A percentile compares a stretch with the other conserved stretches of the same genome.
Evolutionary conservation across 2,329 filamentous ascomycete species (phyloP).

Genomic region (Colletotrichum salicis): DNA sequence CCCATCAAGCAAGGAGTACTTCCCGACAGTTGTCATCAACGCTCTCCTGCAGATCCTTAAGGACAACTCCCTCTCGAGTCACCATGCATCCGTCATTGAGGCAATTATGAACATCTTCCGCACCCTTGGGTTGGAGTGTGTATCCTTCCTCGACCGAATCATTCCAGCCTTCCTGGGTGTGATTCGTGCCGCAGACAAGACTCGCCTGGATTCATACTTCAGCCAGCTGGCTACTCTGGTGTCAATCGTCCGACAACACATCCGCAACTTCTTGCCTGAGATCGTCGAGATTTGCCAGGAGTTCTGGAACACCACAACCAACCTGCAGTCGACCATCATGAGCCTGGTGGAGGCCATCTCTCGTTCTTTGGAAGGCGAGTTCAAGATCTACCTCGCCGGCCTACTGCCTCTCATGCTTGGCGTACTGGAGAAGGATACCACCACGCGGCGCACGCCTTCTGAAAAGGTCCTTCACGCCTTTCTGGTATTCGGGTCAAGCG

Average conservation of each 20-base stretch:
- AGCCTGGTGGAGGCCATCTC: constrained; percentile 94
- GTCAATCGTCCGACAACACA: constrained; percentile 95
- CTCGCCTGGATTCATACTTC: constrained; percentile 92
- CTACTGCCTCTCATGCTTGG: constrained; percentile 94
- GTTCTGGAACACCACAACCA: constrained; percentile 85
- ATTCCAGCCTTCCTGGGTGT: constrained; percentile 93
- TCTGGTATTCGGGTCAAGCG: constrained; percentile 92
- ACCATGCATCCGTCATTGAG: constrained; percentile 94
- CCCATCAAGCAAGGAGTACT: constrained; percentile 97
- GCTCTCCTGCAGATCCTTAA: constrained; percentile 92
- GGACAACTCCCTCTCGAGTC: constrained; percentile 87
- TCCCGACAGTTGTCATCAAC: constrained; percentile 97
- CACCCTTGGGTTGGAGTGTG: constrained; percentile 94
- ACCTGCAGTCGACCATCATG: constrained; percentile 90
- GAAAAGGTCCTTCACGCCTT: constrained; percentile 95
- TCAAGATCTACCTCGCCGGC: constrained; percentile 93
- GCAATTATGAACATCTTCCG: constrained; percentile 99
- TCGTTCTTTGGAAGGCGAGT: constrained; percentile 93
- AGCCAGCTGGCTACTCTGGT: constrained; percentile 95
- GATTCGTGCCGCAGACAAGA: constrained; percentile 81
- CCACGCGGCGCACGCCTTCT: constrained; percentile 80
- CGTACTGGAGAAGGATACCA: constrained; percentile 86
- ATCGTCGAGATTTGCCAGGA: constrained; percentile 89
- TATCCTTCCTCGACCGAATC: constrained; percentile 92
- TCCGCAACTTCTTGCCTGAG: constrained; percentile 86